Evolutionary conservation across 2,329 filamentous ascomycete species (phyloP).

Genomic region (Pseudocercospora musae): DNA sequence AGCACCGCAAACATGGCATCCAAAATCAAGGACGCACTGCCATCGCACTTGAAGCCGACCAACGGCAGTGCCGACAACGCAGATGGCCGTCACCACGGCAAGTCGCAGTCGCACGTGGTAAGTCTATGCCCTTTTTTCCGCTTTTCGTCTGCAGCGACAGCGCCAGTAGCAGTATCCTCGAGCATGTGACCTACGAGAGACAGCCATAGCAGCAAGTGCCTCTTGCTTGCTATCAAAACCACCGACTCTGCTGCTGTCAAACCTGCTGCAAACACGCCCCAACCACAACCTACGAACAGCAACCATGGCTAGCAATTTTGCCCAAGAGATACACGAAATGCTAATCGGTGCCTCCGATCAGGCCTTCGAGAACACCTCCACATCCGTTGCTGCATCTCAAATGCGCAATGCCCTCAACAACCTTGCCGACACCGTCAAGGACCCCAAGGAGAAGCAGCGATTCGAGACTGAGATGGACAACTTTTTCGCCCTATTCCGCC

Average conservation of each 20-base stretch:
- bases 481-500: constrained; percentile 97
- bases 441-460: constrained; percentile 75
- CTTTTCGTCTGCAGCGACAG: background rate
- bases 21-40: constrained; percentile 70
- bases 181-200: background rate
- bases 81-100: constrained; percentile 68
- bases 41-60: constrained; percentile 73
- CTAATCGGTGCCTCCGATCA: constrained; percentile 41
- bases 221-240: background rate
- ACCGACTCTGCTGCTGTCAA: background rate
- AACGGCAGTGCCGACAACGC: constrained; percentile 38
- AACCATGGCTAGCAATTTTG: constrained; percentile 10
- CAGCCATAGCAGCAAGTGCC: background rate
- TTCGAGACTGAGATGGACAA: constrained; percentile 99
- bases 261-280: background rate
- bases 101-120: constrained; percentile 82
- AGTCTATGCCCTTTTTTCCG: constrained; percentile 42
- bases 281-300: background rate
- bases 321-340: constrained; percentile 11
- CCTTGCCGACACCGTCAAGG: constrained; percentile 83
- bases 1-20: constrained; percentile 39
- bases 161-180: background rate
- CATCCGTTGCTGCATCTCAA: constrained; percentile 94
- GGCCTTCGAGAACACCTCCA: constrained; percentile 99
- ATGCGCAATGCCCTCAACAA: constrained; percentile 98